Base-by-base conservation (phyloP, 768 basidiomycete species). In the Agrocybe praecox region DNA sequence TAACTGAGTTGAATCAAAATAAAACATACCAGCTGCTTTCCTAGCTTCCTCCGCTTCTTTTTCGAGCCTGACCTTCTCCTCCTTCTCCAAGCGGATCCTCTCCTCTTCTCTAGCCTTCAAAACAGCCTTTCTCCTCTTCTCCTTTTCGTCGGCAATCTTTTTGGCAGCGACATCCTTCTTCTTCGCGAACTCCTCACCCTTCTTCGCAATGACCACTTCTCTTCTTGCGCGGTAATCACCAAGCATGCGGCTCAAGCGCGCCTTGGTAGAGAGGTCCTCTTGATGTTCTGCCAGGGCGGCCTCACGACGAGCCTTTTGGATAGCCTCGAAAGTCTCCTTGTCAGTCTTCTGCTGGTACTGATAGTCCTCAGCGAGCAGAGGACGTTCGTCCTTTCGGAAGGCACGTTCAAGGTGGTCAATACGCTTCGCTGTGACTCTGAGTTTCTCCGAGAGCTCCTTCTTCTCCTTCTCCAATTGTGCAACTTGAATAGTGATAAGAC, bases 381-480 rank as follows among this genome's bases (percentile, higher is more conserved):
- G 90, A 6, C 87, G 83, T 69, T 98, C 96, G 48, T 94, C 95
- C 71, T 94, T 94, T 63, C 96, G 89, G 75, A 89, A 92, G 0
- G 96, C 95, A 52, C 95, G 93, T 74, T 98, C 96, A 69, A 91
- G 70, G 74, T 99, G 96, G 68, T 98, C 97, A 64, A 98, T 84
- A 22, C 95, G 89, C 75, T 98, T 98, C 34, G 87, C 70, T 44
- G 88, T 81, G 61, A 96, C 84, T 21, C 94, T 88, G 47, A 96
- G 80, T 19, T 90, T 84, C 65, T 94, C 91, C 55, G 80, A 82
- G 61, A 92, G 78, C 62, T 94, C 91, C 65, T 86, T 89, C 81
- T 95, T 96, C 76, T 98, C 96, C 76, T 96, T 97, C 76, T 97
- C 97, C 45, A 98, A 81, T 68, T 98, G 94, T 62, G 94, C 88